These are phyloP conservation scores for Sisymbrium altissimum DNA, from an alignment of 345 rosid species.

Conservation along the genomic window DNA sequence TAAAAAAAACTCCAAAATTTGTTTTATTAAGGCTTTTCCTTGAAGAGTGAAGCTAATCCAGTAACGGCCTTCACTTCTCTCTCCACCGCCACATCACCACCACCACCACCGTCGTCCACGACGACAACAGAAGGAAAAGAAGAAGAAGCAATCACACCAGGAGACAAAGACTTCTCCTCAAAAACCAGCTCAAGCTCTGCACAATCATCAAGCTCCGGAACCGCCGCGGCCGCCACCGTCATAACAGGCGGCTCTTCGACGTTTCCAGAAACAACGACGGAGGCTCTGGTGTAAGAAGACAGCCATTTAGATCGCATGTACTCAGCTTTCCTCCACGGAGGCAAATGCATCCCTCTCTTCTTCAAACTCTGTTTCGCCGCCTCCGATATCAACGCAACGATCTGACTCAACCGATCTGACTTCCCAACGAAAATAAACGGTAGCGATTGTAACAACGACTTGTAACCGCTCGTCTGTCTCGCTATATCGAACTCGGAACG, in stretches of 20 bases:
- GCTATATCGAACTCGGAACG: slow-evolving; percentile 96
- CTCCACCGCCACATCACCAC: slow-evolving; percentile 39
- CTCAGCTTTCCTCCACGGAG: slow-evolving; percentile 94
- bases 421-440: slow-evolving; percentile 89
- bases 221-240: slow-evolving; percentile 8
- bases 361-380: slow-evolving; percentile 85
- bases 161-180: slow-evolving; percentile 39
- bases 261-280: neutral
- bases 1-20: slow-evolving; percentile 38
- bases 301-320: slow-evolving; percentile 91
- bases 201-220: slow-evolving; percentile 20
- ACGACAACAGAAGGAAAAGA: neutral
- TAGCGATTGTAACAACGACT: slow-evolving; percentile 62
- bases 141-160: slow-evolving; percentile 9
- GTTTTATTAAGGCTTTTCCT: slow-evolving; percentile 49
- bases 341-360: slow-evolving; percentile 90
- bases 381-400: slow-evolving; percentile 71
- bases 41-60: slow-evolving; percentile 84
- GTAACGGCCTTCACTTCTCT: slow-evolving; percentile 64
- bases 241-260: slow-evolving; percentile 19
- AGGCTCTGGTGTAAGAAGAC: slow-evolving; percentile 51
- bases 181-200: slow-evolving; percentile 61
- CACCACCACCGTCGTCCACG: slow-evolving; percentile 4
- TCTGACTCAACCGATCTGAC: slow-evolving; percentile 73
- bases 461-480: slow-evolving; percentile 71